Base-by-base conservation (phyloP, 208 protist species). In the Acanthamoeba lenticulata region DNA sequence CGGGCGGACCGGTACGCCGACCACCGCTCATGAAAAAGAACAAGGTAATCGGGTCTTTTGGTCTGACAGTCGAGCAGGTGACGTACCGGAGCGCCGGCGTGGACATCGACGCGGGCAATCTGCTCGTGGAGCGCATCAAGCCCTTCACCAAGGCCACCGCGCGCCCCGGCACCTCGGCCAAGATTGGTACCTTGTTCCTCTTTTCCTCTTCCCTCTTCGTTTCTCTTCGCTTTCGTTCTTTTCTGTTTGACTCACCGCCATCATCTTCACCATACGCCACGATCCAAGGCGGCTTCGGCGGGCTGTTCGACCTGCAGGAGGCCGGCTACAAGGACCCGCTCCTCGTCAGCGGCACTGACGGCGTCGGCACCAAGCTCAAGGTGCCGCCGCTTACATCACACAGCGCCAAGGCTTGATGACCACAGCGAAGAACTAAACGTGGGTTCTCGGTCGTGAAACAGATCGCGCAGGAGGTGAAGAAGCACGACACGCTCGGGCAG, bases 281-380 rank as follows among this genome's bases (percentile, higher is more conserved):
- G 52, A 60, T 5, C 27, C 19, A 38, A 94, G 94, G 95, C 65
- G 94, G 95, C 32, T 98, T 97, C 92, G 96, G 97, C 42, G 96
- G 94, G 24, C 92, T 98, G 24, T 98, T 97, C 81, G 97, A 98
- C 77, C 27, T 96, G 6, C 60, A 90, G 29, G 94, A 95, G 29
- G 94, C 94, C 11, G 95, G 96, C 60, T 97, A 96, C 74, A 95
- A 62, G 67, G 96, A 98, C 57, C 95, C 97, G 19, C 94, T 98
- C 19, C 85, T 98, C 15, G 97, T 98, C 2, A 96, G 95, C 9
- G 96, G 95, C 38, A 98, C 97, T 0, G 97, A 98, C 85, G 97
- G 97, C 85, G 97, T 98, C 67, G 97, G 97, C 36, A 98, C 97
- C n/a, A 98, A 98, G 94, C 94, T 98, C 44, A 91, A 94, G 65